phyloP scores from a whole-genome alignment of 768 basidiomycete species.

The Lentinula boryana region DNA sequence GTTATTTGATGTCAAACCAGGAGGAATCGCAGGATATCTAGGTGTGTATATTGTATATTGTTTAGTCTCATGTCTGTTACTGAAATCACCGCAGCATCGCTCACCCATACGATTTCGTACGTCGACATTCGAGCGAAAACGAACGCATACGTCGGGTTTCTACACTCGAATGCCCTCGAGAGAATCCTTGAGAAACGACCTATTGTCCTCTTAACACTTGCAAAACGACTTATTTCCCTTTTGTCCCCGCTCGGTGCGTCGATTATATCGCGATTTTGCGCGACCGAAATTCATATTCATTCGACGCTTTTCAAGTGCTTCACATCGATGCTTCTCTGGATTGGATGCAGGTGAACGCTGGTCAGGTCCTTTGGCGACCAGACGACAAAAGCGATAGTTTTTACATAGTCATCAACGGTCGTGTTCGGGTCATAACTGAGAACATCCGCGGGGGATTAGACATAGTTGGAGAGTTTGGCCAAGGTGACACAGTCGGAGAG shows the following conservation, averaged over 20 bases:
- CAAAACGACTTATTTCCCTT: conserved; percentile 93
- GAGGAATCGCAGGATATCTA: conserved; percentile 96
- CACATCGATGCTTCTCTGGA: conserved; percentile 97
- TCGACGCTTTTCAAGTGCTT: conserved; percentile 48
- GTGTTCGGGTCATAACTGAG: conserved; percentile 85
- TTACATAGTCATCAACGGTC: conserved; percentile 97
- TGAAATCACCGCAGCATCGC: conserved; percentile 50
- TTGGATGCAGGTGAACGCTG: conserved; percentile 96
- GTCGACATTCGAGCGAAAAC: conserved; percentile 97
- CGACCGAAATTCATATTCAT: conserved; percentile 1
- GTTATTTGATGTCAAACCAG: conserved; percentile 93
- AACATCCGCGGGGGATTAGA: conserved; percentile 68
- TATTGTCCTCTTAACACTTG: conserved; percentile 91
- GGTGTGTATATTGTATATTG: conserved; percentile 35
- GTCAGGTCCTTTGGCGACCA: conserved; percentile 92
- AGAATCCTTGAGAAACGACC: conserved; percentile 88
- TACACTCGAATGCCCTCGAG: conserved; percentile 85
- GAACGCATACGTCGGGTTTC: conserved; percentile 95
- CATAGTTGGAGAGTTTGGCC: conserved; percentile 91
- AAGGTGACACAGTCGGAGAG: conserved; percentile 96
- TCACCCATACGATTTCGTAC: conserved; percentile 89
- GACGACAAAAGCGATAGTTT: conserved; percentile 91
- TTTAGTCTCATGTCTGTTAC: conserved; percentile 1
- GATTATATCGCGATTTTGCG: neutral
- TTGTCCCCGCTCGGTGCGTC: conserved; percentile 82